Base-by-base conservation (phyloP, 441 rosid species). In the Hura crepitans region DNA sequence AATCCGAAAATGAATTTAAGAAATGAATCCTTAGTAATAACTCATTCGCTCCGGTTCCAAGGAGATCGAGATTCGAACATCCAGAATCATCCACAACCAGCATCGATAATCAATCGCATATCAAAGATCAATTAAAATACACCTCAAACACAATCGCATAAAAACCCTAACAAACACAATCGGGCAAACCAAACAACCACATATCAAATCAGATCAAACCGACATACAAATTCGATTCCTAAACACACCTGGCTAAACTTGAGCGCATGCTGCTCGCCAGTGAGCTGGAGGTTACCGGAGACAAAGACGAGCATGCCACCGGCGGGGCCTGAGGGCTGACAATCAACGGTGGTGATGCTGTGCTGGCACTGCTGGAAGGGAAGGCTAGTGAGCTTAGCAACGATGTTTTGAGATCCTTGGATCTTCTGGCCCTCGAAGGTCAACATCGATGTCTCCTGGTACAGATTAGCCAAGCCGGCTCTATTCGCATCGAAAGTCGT, bases 331-430 rank as follows among this genome's bases (percentile, higher is more conserved):
- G 98, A 90, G 12, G 97, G 99, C 81, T 96, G 97, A 75, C 96
- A 90, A 80, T 92, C 96, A 28, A 93, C 93, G 77, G 97, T 89
- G 68, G 92, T 72, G 83, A 90, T 89, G 68, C 61, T 74, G 77
- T 92, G 97, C 82, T 91, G 80, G 80, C 97, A 92, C 96, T 89
- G 95, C 80, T 89, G 91, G 81, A 95, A 95, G 5, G 98, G 97
- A 10, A 95, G 90, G 65, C 79, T 49, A 37, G 85, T 82, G 72
- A 95, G 92, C 85, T 95, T 95, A 22, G 92, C 87, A 23, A 92
- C 97, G 80, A 95, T 89, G 81, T 74, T 89, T 47, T 72, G 85
- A n/a, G 93, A 78, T 69, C 97, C 99, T 75, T 84, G 96, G 79
- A 90, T 82, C 91, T 92, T 86, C 79, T 92, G 95, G 37, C 97